A percentile compares a stretch with the other conserved stretches of the same genome.
phyloP scores from a whole-genome alignment of 2,329 filamentous ascomycete species.

The Curvularia verruculosa region DNA sequence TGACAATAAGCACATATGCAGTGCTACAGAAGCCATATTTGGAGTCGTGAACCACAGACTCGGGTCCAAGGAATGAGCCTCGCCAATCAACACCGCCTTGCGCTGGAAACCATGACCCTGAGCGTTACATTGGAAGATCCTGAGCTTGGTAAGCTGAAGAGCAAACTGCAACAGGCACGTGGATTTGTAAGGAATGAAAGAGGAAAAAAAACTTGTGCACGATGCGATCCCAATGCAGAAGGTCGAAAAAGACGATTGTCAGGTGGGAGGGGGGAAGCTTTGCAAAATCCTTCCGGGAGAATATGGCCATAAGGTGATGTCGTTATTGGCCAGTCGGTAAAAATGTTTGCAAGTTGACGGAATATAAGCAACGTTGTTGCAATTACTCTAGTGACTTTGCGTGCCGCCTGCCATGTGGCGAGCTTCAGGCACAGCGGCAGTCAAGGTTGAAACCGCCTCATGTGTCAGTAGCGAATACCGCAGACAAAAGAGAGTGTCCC shows the following conservation, averaged over 20 bases:
- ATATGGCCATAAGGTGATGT: slow-evolving; percentile 5
- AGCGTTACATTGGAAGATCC: slow-evolving; percentile 11
- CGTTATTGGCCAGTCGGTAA: slow-evolving; percentile 15
- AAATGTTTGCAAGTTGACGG: neutral
- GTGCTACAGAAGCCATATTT: slow-evolving; percentile 33
- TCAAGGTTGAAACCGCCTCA: slow-evolving; percentile 6
- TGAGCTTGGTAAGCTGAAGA: slow-evolving; percentile 12
- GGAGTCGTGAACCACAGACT: slow-evolving; percentile 19
- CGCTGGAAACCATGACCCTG: neutral
- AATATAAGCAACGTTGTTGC: neutral
- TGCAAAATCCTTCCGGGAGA: slow-evolving; percentile 22
- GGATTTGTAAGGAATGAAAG: neutral
- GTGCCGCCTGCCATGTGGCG: slow-evolving; percentile 12
- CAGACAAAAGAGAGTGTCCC: slow-evolving; percentile 19
- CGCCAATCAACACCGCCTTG: slow-evolving; percentile 6
- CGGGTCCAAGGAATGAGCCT: slow-evolving; percentile 13
- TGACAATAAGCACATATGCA: slow-evolving; percentile 40
- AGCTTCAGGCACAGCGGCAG: slow-evolving; percentile 16
- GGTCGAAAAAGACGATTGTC: slow-evolving; percentile 18
- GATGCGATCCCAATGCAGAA: slow-evolving; percentile 22
- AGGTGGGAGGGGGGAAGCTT: slow-evolving; percentile 14
- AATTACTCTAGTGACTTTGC: neutral
- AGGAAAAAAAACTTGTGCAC: slow-evolving; percentile 5
- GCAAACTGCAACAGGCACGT: neutral
- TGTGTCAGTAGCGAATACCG: slow-evolving; percentile 11